Base-by-base conservation (phyloP, 139 green algal genomes). In the Chlorella vulgaris region DNA sequence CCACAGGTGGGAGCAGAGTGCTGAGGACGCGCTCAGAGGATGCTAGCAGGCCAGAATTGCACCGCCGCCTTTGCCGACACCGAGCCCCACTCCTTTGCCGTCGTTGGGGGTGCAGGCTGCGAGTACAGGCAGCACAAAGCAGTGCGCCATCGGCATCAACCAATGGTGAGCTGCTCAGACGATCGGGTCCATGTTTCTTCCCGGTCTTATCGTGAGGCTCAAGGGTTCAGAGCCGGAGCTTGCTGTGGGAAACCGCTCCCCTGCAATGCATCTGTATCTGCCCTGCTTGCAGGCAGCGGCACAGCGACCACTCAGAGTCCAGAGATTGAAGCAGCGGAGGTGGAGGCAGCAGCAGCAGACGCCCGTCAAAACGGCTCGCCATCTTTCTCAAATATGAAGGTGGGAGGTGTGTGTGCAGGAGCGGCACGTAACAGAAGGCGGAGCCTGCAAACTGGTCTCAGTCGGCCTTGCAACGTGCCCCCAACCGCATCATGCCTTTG, bases 371-470 rank as follows among this genome's bases (percentile, higher is more conserved):
- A 66, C 24, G 7, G 21, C 3, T n/a, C 73, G 7, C 73, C 73
- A 7, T 42, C 53, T 2, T 79, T 79, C 19, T 8, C 8, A 0
- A 79, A 79, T 53, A 79, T 79, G 73, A 35, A 38, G 53, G 73
- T 79, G 51, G 3, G 51, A n/a, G n/a, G n/a, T n/a, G n/a, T n/a
- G n/a, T n/a, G n/a, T n/a, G n/a, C n/a, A n/a, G n/a, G n/a, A n/a
- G n/a, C n/a, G n/a, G n/a, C n/a, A n/a, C n/a, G n/a, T n/a, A n/a
- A n/a, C n/a, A n/a, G 10, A 8, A 8, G 39, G 19, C 31, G 28
- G 31, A 15, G 47, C 47, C 15, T 58, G 10, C 15, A 58, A 15
- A 58, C 10, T 10, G 47, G 13, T 58, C 13, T 10, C 47, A 58
- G 13, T 24, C 47, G 15, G 15, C 15, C 10, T 15, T 58, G 47